These are phyloP conservation scores for Aspergillus piperis DNA, from an alignment of 2,329 filamentous ascomycete genomes.

Conservation along the genomic window DNA sequence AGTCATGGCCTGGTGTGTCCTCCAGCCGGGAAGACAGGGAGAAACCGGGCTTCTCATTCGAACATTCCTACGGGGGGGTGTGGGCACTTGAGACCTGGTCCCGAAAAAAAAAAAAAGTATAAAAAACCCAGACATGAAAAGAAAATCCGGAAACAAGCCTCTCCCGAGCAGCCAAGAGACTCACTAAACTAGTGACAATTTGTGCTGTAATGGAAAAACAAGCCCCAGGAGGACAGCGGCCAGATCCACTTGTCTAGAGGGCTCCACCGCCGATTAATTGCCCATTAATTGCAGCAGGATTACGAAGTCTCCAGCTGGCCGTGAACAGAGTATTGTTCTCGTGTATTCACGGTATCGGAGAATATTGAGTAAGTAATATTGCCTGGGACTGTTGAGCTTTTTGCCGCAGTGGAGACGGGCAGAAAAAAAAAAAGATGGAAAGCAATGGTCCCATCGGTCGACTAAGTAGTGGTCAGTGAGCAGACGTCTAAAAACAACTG, in stretches of 20 bases:
- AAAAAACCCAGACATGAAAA: too few species aligned
- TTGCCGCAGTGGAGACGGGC: not conserved
- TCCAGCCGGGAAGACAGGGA: not conserved
- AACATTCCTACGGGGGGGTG: not conserved
- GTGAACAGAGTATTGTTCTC: too few species aligned
- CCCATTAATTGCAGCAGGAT: not conserved
- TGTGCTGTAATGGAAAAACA: not conserved
- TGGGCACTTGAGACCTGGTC: too few species aligned
- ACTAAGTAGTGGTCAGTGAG: not conserved
- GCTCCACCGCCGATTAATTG: not conserved
- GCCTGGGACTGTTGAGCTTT: not conserved
- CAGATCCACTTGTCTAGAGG: not conserved
- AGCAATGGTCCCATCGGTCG: not conserved
- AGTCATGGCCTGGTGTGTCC: not conserved
- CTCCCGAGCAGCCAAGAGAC: too few species aligned
- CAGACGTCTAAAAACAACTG: too few species aligned
- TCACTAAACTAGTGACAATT: too few species aligned
- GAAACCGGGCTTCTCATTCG: not conserved
- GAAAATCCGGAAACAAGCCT: too few species aligned
- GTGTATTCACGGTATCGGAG: too few species aligned
- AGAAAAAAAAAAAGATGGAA: too few species aligned
- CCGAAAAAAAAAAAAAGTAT: too few species aligned
- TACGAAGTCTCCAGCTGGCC: not conserved
- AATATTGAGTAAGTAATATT: not conserved
- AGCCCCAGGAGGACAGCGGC: not conserved